phyloP scores from a whole-genome alignment of 73 alveolate genomes.

The Paramecium pentaurelia region DNA sequence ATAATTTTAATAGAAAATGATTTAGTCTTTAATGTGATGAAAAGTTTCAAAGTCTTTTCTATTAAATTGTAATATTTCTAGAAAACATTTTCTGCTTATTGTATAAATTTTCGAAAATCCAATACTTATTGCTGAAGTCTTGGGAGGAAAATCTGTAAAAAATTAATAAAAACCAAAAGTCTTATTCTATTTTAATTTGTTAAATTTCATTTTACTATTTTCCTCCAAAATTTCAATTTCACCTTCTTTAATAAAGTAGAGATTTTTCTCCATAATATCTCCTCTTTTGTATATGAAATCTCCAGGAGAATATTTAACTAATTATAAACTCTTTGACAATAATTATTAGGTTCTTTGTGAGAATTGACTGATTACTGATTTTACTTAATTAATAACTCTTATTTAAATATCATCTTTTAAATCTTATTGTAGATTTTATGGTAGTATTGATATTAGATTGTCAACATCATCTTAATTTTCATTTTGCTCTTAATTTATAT shows the following conservation, averaged over 20 bases:
- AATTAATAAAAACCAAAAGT: constrained; percentile 32
- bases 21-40: constrained; percentile 40
- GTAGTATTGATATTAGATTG: not conserved
- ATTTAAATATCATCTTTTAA: constrained; percentile 24
- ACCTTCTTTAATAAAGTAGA: constrained; percentile 49
- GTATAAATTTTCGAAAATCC: constrained; percentile 27
- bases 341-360: not conserved
- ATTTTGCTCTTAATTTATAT: constrained; percentile 2
- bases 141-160: constrained; percentile 39
- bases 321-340: not conserved
- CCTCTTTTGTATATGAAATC: constrained; percentile 42
- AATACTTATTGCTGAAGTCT: constrained; percentile 15
- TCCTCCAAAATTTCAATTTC: constrained; percentile 18
- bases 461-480: not conserved
- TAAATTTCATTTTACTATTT: not conserved
- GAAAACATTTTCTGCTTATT: constrained; percentile 16
- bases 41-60: constrained; percentile 25
- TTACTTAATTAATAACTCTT: constrained; percentile 15
- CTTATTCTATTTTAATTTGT: not conserved
- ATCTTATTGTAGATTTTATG: not conserved
- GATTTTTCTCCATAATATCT: constrained; percentile 15
- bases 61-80: constrained; percentile 24
- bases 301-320: constrained; percentile 30
- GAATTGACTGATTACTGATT: constrained; percentile 23
- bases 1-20: constrained; percentile 5